Conservation (phyloP, 805 yeast genomes). For the Alloascoidea hylecoeti region DNA sequence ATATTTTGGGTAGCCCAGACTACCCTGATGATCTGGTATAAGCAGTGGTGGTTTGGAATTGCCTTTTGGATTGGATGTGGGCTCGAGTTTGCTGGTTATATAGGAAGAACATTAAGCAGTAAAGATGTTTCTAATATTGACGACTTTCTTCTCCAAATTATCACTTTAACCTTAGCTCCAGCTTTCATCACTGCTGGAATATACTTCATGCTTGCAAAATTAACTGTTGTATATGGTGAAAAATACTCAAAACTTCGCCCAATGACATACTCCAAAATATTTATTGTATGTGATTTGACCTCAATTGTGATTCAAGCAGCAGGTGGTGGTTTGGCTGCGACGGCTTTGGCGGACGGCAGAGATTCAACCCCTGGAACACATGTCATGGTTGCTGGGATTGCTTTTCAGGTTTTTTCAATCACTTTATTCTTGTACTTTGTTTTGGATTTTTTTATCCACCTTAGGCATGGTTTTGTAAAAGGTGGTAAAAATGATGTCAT, state of each 20-base stretch:
- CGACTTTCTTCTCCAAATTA: conserved; percentile 47
- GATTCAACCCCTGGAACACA: conserved; percentile 34
- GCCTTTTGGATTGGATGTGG: conserved; percentile 41
- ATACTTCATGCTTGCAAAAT: conserved; percentile 56
- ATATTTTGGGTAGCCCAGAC: conserved; percentile 28
- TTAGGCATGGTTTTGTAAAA: conserved; percentile 1
- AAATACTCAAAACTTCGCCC: conserved; percentile 38
- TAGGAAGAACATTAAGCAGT: conserved; percentile 38
- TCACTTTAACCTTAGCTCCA: conserved; percentile 65
- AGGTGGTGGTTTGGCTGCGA: conserved; percentile 66
- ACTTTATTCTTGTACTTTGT: conserved; percentile 37
- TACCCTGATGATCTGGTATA: conserved; percentile 25
- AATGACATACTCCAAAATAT: conserved; percentile 45
- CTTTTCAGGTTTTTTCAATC: conserved; percentile 65
- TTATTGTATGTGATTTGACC: conserved; percentile 50
- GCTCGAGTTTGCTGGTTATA: conserved; percentile 56
- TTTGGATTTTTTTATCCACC: conserved; percentile 28
- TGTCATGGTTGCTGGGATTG: conserved; percentile 67
- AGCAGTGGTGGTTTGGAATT: conserved; percentile 53
- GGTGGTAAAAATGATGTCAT: not conserved
- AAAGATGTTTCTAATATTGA: conserved; percentile 18
- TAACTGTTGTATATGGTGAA: conserved; percentile 47
- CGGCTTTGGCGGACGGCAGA: conserved; percentile 19
- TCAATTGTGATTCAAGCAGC: conserved; percentile 55
- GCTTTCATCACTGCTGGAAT: conserved; percentile 78